Percentiles rank a stretch among this genome's conserved stretches.
These are phyloP conservation scores for Thamnidium elegans DNA, from an alignment of 192 early-diverging fungal species.

Conservation along the genomic window DNA sequence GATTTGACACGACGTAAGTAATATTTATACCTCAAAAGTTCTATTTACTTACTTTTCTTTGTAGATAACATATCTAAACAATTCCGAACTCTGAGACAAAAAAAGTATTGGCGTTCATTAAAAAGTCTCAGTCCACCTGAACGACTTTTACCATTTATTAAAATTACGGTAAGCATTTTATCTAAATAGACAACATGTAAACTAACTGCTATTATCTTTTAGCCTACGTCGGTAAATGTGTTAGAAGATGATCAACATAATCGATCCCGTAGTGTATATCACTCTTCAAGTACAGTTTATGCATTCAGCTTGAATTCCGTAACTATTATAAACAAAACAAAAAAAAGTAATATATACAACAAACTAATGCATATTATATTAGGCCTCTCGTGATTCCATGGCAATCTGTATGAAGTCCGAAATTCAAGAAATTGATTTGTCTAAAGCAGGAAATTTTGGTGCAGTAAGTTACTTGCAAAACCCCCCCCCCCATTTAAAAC, in stretches of 20 bases:
- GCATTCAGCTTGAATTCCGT: conserved; percentile 55
- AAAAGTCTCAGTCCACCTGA: conserved; percentile 17
- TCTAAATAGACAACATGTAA: not conserved
- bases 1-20: conserved; percentile 28
- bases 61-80: conserved; percentile 32
- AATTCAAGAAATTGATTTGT: conserved; percentile 71
- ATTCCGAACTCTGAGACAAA: conserved; percentile 31
- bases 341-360: not conserved
- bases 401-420: conserved; percentile 63
- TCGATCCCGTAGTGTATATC: conserved; percentile 33
- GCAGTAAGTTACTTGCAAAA: conserved; percentile 31
- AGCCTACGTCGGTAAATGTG: conserved; percentile 19
- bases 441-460: conserved; percentile 41
- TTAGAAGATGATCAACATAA: conserved; percentile 7
- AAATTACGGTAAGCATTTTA: conserved; percentile 17
- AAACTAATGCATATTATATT: not conserved
- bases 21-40: not conserved
- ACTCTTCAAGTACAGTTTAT: conserved; percentile 42
- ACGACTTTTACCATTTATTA: conserved; percentile 28
- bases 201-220: too few species aligned
- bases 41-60: not conserved
- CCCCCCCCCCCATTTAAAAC: too few species aligned
- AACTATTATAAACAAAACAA: not conserved
- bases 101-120: conserved; percentile 36
- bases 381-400: conserved; percentile 56